Conservation (phyloP, 345 rosid species). For the Turnera subulata region DNA sequence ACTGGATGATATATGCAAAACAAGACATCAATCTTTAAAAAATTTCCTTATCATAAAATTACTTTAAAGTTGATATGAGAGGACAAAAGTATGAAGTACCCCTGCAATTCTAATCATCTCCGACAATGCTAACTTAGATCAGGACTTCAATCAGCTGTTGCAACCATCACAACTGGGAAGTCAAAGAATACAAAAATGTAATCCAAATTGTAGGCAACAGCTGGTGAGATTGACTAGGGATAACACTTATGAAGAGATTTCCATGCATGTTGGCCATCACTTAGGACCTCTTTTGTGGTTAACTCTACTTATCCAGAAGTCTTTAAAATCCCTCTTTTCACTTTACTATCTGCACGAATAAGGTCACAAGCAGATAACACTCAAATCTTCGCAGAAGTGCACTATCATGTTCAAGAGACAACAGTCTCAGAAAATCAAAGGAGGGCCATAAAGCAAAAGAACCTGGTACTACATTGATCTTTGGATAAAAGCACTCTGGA, state of each 20-base stretch:
- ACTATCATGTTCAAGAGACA: conserved; percentile 17
- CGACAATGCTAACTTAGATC: conserved; percentile 27
- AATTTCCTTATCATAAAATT: conserved; percentile 21
- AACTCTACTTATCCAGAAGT: conserved; percentile 45
- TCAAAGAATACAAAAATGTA: conserved; percentile 27
- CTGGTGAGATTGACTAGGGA: conserved; percentile 36
- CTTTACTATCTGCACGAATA: conserved; percentile 62
- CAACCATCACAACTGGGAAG: conserved; percentile 34
- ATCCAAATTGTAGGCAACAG: conserved; percentile 25
- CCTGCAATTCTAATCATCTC: conserved; percentile 28
- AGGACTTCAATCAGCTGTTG: conserved; percentile 23
- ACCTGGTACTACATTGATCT: neutral
- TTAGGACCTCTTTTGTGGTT: conserved; percentile 40
- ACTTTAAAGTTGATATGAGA: conserved; percentile 17
- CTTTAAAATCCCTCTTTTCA: conserved; percentile 54
- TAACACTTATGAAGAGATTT: conserved; percentile 31
- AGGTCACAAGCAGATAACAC: conserved; percentile 40
- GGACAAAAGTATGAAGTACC: conserved; percentile 22
- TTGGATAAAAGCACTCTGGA: too few species aligned
- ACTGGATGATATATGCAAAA: conserved; percentile 69
- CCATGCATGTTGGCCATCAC: conserved; percentile 45
- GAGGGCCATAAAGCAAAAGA: conserved; percentile 1
- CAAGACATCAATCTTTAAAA: conserved; percentile 52
- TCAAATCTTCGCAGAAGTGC: conserved; percentile 23
- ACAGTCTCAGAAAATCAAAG: conserved; percentile 14